Percentiles rank a stretch among this genome's conserved stretches.
phyloP scores from a whole-genome alignment of 129 eudicot genomes.

The carrot (Daucus carota) region DH1_v3.0 NC_030381.2:24854001-24854500 shows the following conservation, averaged over 20 bases:
- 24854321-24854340: neutral
- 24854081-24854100: constrained; percentile 79
- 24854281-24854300: neutral
- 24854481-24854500: neutral
- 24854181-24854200: constrained; percentile 51
- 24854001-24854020: constrained; percentile 88
- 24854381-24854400: neutral
- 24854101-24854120: constrained; percentile 93
- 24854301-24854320: neutral
- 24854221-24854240: constrained; percentile 90
- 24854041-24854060: constrained; percentile 54
- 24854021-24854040: constrained; percentile 64
- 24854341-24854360: neutral
- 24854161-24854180: constrained; percentile 60
- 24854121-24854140: constrained; percentile 73
- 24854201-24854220: constrained; percentile 82
- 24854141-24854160: constrained; percentile 62
- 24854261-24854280: neutral
- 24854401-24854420: neutral
- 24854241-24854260: constrained; percentile 29
- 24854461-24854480: neutral
- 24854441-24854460: neutral
- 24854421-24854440: neutral
- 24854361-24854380: neutral
- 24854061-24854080: constrained; percentile 71